These are phyloP conservation scores for Entomortierella parvispora DNA, from an alignment of 192 early-diverging fungal genomes.

Conservation along the genomic window DNA sequence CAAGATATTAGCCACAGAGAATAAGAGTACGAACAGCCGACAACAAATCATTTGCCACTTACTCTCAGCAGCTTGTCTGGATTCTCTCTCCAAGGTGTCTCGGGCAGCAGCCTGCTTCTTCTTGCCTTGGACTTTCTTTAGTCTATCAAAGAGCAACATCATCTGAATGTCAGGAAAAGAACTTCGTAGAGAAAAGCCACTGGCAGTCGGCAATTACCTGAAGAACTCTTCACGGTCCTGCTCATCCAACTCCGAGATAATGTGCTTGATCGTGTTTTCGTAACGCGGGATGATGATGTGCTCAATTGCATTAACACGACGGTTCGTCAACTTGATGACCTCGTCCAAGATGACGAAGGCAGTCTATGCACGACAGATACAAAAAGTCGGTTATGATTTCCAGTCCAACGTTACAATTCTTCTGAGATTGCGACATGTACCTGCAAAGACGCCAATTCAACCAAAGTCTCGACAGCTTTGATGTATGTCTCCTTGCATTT, in stretches of 20 bases:
- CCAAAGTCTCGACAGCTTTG: slow-evolving; percentile 93
- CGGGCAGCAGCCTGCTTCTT: slow-evolving; percentile 89
- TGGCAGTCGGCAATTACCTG: slow-evolving; percentile 54
- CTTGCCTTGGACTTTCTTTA: slow-evolving; percentile 99
- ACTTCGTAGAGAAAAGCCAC: not conserved
- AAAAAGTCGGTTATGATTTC: not conserved
- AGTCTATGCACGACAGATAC: slow-evolving; percentile 78
- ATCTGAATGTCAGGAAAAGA: not conserved
- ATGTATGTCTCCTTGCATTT: slow-evolving; percentile 94
- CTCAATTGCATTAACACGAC: slow-evolving; percentile 99
- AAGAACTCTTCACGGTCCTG: slow-evolving; percentile 99
- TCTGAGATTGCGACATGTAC: no score
- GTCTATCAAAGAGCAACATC: slow-evolving; percentile 48
- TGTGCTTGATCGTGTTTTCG: slow-evolving; percentile 98
- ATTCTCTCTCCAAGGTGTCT: slow-evolving; percentile 61
- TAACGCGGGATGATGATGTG: slow-evolving; percentile 98
- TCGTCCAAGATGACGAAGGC: slow-evolving; percentile 99
- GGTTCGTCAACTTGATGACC: slow-evolving; percentile 99
- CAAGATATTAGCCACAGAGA: not conserved
- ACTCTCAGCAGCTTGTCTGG: slow-evolving; percentile 45
- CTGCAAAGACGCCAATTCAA: slow-evolving; percentile 98
- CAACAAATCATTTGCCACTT: not conserved
- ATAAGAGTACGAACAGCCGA: no score
- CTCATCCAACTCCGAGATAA: slow-evolving; percentile 97
- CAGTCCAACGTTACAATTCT: not conserved